Evolutionary conservation across 2,329 filamentous ascomycete species (phyloP).

Genomic region (Cytospora schulzeri): DNA sequence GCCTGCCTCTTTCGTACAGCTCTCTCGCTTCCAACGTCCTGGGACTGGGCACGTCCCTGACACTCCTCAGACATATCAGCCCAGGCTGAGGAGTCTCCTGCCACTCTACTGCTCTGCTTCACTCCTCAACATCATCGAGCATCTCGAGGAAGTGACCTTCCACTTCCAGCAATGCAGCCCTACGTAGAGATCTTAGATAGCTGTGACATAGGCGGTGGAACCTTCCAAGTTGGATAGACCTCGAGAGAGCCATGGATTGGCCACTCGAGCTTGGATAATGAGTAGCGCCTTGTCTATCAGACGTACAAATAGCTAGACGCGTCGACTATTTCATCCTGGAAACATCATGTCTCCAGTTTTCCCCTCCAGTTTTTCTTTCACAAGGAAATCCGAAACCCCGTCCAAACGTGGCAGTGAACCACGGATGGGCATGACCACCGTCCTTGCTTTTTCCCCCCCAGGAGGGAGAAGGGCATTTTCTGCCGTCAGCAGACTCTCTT

Average conservation of each 20-base stretch:
- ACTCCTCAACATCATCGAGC: neutral
- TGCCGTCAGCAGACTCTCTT: neutral
- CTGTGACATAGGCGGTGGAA: constrained; percentile 13
- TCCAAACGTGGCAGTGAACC: neutral
- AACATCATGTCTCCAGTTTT: neutral
- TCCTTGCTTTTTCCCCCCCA: too few species aligned
- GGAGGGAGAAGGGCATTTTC: neutral
- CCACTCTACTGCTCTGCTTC: neutral
- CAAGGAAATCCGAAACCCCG: neutral
- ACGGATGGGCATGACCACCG: too few species aligned
- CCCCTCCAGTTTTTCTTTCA: neutral
- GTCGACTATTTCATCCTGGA: neutral
- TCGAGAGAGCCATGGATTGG: neutral
- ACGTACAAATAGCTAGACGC: neutral
- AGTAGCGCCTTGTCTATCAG: neutral
- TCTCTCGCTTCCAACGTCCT: neutral
- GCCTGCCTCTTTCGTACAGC: constrained; percentile 10
- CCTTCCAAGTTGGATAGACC: neutral
- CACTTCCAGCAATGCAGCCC: constrained; percentile 21
- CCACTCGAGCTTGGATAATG: neutral
- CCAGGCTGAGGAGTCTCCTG: neutral
- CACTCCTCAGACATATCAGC: neutral
- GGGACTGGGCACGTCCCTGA: neutral
- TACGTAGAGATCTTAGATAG: constrained; percentile 5
- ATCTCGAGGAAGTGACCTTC: constrained; percentile 14